Conservation (phyloP, 768 basidiomycete genomes). For the Sporobolomyces roseus region DNA sequence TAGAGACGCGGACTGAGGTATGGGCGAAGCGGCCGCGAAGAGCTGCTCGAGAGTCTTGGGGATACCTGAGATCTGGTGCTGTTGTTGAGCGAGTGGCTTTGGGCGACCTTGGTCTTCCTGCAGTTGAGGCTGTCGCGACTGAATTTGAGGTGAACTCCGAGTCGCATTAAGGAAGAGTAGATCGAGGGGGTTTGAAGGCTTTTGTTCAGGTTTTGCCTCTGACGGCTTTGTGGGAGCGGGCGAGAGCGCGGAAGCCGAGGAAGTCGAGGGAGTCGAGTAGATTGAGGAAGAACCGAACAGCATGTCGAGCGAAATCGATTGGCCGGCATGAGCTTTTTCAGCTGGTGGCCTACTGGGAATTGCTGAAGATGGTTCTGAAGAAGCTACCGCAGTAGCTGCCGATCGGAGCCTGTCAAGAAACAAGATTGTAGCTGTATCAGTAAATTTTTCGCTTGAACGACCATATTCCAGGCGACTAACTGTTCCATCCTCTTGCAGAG, state of each 20-base stretch:
- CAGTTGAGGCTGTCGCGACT: neutral
- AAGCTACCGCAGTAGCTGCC: conserved; percentile 13
- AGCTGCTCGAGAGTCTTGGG: conserved; percentile 25
- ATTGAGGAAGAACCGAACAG: conserved; percentile 31
- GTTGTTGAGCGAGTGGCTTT: neutral
- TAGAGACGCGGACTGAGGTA: conserved; percentile 5
- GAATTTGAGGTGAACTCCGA: conserved; percentile 3
- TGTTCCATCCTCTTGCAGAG: conserved; percentile 40
- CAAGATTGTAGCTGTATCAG: too few relatives aligned
- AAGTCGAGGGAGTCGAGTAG: too few relatives aligned
- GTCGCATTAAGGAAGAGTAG: conserved; percentile 16
- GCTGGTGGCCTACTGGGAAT: neutral
- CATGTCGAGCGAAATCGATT: conserved; percentile 42
- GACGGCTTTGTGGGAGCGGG: neutral
- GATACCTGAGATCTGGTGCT: neutral
- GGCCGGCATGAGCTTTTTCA: conserved; percentile 1
- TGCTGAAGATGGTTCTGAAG: neutral
- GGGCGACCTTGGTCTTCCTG: neutral
- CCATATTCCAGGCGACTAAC: conserved; percentile 31
- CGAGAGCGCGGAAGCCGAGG: neutral
- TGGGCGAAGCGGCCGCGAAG: conserved; percentile 23
- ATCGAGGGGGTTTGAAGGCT: conserved; percentile 32
- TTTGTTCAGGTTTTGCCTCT: neutral
- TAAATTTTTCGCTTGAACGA: too few relatives aligned
- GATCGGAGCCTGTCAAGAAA: conserved; percentile 13